These are phyloP conservation scores for Yamadazyma insecticola DNA, from an alignment of 805 yeast species.

Conservation along the genomic window DNA sequence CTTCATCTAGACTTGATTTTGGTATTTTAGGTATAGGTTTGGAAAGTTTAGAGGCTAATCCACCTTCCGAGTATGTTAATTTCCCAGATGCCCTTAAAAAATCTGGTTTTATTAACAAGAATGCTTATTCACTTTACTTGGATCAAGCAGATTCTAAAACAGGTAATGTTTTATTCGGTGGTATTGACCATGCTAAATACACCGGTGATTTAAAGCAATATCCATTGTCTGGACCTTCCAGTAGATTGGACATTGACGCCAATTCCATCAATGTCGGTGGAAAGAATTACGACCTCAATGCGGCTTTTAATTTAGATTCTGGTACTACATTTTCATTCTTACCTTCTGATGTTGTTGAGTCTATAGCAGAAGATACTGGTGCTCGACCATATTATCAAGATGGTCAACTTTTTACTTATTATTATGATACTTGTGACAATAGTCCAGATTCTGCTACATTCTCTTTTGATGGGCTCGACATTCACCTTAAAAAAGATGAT, in stretches of 20 bases:
- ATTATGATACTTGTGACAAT: slow-evolving; percentile 2
- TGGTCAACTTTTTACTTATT: too few species aligned
- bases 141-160: slow-evolving; percentile 16
- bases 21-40: slow-evolving; percentile 77
- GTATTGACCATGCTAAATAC: slow-evolving; percentile 38
- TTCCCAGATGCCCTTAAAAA: slow-evolving; percentile 27
- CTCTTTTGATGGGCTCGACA: slow-evolving; percentile 8
- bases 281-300: slow-evolving; percentile 4
- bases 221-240: slow-evolving; percentile 6
- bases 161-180: slow-evolving; percentile 38
- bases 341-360: slow-evolving; percentile 4
- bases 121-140: slow-evolving; percentile 28
- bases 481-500: slow-evolving; percentile 9
- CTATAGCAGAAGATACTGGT: slow-evolving; percentile 5
- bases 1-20: slow-evolving; percentile 17
- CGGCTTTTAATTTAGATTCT: slow-evolving; percentile 18
- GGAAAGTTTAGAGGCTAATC: slow-evolving; percentile 60
- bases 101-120: slow-evolving; percentile 27
- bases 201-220: slow-evolving; percentile 17
- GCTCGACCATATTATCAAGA: slow-evolving; percentile 1
- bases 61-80: slow-evolving; percentile 20
- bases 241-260: slow-evolving; percentile 44
- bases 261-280: slow-evolving; percentile 25
- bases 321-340: slow-evolving; percentile 28
- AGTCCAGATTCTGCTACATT: slow-evolving; percentile 3